Conservation (phyloP, 306 rosid species). For the Citrullus mucosospermus region DNA sequence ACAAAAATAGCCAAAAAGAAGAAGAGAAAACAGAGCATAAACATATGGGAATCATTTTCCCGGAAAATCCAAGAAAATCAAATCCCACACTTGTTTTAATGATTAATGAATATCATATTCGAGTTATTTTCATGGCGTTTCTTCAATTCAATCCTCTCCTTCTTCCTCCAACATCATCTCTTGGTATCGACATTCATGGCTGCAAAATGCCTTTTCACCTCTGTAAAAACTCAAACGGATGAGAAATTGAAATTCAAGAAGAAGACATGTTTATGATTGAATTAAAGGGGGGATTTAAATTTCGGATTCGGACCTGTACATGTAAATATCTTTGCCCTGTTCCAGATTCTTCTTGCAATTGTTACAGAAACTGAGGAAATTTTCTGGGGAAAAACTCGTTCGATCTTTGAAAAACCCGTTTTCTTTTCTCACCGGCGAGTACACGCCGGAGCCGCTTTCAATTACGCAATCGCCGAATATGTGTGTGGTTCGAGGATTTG, state of each 20-base stretch:
- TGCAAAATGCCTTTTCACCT: constrained; percentile 94
- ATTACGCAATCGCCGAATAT: constrained; percentile 64
- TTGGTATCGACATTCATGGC: constrained; percentile 67
- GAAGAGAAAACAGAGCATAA: not conserved
- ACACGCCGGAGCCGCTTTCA: constrained; percentile 37
- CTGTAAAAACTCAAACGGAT: constrained; percentile 21
- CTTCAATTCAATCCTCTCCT: constrained; percentile 10
- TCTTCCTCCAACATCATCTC: constrained; percentile 60
- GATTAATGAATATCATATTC: not conserved
- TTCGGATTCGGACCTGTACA: constrained; percentile 60
- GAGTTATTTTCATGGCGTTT: not conserved
- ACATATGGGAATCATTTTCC: not conserved
- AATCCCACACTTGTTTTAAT: not conserved
- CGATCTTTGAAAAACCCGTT: constrained; percentile 12
- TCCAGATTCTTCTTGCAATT: constrained; percentile 61
- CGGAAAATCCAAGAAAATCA: constrained; percentile 3
- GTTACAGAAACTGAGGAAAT: constrained; percentile 62
- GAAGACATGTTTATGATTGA: not conserved
- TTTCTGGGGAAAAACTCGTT: constrained; percentile 21
- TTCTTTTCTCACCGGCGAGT: constrained; percentile 17
- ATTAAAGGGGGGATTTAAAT: constrained; percentile 1
- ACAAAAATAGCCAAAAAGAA: not conserved
- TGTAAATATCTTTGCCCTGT: constrained; percentile 76
- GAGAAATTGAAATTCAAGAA: not conserved
- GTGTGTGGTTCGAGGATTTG: constrained; percentile 70